Conservation (phyloP, 2,329 filamentous ascomycete genomes). For the Epichloe sibirici region DNA sequence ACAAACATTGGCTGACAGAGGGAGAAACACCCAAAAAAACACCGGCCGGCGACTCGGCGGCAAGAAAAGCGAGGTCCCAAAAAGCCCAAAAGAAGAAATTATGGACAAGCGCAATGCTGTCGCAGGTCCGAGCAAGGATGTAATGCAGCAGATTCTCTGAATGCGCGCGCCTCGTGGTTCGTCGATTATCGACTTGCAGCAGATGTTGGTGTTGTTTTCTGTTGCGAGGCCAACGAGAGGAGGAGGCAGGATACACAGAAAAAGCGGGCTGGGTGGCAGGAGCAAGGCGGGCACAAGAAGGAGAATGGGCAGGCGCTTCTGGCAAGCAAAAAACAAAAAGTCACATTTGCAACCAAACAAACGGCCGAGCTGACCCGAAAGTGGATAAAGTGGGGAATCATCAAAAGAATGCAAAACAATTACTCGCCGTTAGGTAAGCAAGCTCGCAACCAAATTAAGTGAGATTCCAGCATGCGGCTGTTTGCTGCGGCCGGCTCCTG, state of each 20-base stretch:
- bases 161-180: slow-evolving; percentile 18
- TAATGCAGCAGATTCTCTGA: slow-evolving; percentile 3
- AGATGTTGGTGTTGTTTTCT: slow-evolving; percentile 30
- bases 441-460: slow-evolving; percentile 11
- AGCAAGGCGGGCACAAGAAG: neutral
- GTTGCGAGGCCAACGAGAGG: slow-evolving; percentile 32
- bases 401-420: slow-evolving; percentile 7
- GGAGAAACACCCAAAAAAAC: slow-evolving; percentile 7
- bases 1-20: slow-evolving; percentile 26
- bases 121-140: neutral
- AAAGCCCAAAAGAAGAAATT: slow-evolving; percentile 4
- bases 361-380: neutral
- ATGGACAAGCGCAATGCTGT: slow-evolving; percentile 8
- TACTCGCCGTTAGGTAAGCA: slow-evolving; percentile 14
- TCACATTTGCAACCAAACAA: neutral
- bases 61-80: slow-evolving; percentile 5
- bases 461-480: slow-evolving; percentile 12
- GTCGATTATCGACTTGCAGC: slow-evolving; percentile 15
- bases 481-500: neutral
- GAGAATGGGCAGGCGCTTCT: neutral
- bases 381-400: neutral
- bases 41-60: slow-evolving; percentile 4
- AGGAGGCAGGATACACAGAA: slow-evolving; percentile 18
- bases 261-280: slow-evolving; percentile 8
- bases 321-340: slow-evolving; percentile 2